Evolutionary conservation across 805 yeast genomes (phyloP).

Genomic region (Maudiozyma serrabonitensis): DNA sequence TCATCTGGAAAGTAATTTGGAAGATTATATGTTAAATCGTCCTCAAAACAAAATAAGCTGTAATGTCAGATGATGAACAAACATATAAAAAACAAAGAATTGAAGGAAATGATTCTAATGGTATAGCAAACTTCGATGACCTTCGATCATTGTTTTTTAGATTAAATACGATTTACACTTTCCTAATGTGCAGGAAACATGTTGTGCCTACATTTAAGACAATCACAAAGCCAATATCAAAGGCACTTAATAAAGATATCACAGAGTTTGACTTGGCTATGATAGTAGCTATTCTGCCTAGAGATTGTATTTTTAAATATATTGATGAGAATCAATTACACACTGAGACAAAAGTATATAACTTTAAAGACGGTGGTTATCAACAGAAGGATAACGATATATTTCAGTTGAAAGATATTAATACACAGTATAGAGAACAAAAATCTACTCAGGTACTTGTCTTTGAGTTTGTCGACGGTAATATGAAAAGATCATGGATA

Average conservation of each 20-base stretch:
- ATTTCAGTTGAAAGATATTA: constrained; percentile 36
- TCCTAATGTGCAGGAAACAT: constrained; percentile 51
- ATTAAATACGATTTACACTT: constrained; percentile 52
- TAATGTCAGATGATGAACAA: not conserved
- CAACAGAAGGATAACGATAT: constrained; percentile 48
- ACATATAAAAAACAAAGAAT: not conserved
- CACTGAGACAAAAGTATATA: constrained; percentile 30
- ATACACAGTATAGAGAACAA: constrained; percentile 25
- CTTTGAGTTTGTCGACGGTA: constrained; percentile 71
- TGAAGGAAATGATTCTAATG: too few relatives aligned
- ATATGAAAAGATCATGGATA: constrained; percentile 39
- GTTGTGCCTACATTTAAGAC: constrained; percentile 48
- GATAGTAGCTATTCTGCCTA: constrained; percentile 53
- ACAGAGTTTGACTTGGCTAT: constrained; percentile 51
- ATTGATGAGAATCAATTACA: constrained; percentile 65
- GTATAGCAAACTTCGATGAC: constrained; percentile 26
- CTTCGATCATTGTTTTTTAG: constrained; percentile 41
- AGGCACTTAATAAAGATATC: constrained; percentile 36
- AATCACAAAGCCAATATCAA: constrained; percentile 43
- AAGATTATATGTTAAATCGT: too few relatives aligned
- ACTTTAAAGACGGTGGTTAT: constrained; percentile 37
- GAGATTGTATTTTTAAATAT: constrained; percentile 61
- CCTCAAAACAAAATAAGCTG: not conserved
- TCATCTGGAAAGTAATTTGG: too few relatives aligned
- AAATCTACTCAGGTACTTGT: constrained; percentile 47